These are phyloP conservation scores for Arachis hypogaea DNA, from an alignment of 306 rosid genomes.

Conservation along the genomic window DNA sequence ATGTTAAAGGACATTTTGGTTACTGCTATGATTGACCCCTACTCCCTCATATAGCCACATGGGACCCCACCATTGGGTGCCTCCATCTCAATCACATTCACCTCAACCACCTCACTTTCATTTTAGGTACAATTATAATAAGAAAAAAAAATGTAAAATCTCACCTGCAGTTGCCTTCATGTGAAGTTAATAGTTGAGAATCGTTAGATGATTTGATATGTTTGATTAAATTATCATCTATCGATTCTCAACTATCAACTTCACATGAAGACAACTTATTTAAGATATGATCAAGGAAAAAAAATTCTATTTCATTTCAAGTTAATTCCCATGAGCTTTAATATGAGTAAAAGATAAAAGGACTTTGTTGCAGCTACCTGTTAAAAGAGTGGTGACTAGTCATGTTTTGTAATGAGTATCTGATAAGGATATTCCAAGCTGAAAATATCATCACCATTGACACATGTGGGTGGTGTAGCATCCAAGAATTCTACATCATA, in stretches of 20 bases:
- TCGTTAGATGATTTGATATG: no score
- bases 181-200: no score
- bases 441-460: constrained; percentile 77
- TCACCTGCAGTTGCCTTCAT: no score
- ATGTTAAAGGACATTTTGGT: constrained; percentile 54
- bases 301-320: constrained; percentile 25
- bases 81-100: constrained; percentile 42
- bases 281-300: no score
- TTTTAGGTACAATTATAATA: not conserved
- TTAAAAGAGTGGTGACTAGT: not conserved
- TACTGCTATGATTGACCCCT: constrained; percentile 48
- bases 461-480: constrained; percentile 38
- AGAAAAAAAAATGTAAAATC: no score
- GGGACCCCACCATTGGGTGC: constrained; percentile 47
- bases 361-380: constrained; percentile 32
- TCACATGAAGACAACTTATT: no score
- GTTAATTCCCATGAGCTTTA: constrained; percentile 37
- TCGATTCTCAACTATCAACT: no score
- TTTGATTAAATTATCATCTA: no score
- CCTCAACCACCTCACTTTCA: constrained; percentile 58
- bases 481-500: constrained; percentile 51
- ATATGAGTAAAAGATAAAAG: constrained; percentile 32
- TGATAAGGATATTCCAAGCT: constrained; percentile 56
- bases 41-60: constrained; percentile 33
- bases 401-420: constrained; percentile 46